Evolutionary conservation across 148 eudicot species (phyloP), one percentile per base, ranked within the genome.

Genomic region (Euryodendron excelsum): DNA sequence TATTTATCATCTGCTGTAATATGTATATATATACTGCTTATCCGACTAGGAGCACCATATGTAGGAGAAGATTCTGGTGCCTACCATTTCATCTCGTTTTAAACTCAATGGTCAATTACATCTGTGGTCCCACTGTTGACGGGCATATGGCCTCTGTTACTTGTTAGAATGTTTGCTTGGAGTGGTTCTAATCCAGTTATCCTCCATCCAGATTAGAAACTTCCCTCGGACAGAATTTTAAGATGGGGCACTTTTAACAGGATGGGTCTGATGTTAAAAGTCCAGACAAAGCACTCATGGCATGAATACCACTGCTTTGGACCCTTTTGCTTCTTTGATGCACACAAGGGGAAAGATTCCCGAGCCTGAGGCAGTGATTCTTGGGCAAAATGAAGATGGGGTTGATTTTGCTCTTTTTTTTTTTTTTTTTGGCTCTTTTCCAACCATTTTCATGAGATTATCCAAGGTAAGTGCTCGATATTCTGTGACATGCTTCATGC

Each of bases 291-390:
- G 70, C 95, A 97, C 61, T 50, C 74, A 68, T 96, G 99, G 99
- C 99, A 96, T 67, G 83, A 80, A 37, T 92, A 84, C 82, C 81
- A 88, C n/a, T 96, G 99, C 86, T 96, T 91, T 82, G 97, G 98
- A 66, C 99, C 99, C 4, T 96, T 96, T 86, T 93, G 98, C 88
- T 96, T 96, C 84, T 96, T 96, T 81, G 98, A 96, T 71, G 70
- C 92, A 78, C 93, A 89, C n/a, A 98, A 96, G 68, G 93, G 99
- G 56, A 74, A 83, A 37, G 97, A 93, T 78, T 85, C 88, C 37
- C 88, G 84, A 77, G 95, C 95, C 50, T 82, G 77, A 20, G 94
- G 91, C 60, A 91, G 89, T 81, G 91, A 95, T 21, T 91, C 95
- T 79, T 89, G 85, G 90, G 81, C 86, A 33, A n/a, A 96, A 96